Percentiles rank a stretch among this genome's conserved stretches.
These are phyloP conservation scores for Ploettnerulaceae sp. DNA, from an alignment of 2,329 filamentous ascomycete species.

Conservation along the genomic window DNA sequence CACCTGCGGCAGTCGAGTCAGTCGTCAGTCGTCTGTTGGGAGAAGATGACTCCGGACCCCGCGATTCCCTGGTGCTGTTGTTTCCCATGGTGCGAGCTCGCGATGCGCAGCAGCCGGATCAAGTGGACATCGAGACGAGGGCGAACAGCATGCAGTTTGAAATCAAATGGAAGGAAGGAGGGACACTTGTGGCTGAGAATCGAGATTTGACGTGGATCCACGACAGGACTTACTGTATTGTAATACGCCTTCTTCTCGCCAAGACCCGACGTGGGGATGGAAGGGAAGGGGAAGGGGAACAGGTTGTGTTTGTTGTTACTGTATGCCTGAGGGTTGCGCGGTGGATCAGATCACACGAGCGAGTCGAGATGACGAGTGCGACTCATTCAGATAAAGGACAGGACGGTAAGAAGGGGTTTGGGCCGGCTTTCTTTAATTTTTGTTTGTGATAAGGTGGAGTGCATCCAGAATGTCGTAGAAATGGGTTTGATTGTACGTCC, in stretches of 20 bases:
- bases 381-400: no score
- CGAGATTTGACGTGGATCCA: conserved; percentile 18
- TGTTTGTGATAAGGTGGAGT: no score
- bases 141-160: neutral
- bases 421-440: no score
- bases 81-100: conserved; percentile 32
- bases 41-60: conserved; percentile 27
- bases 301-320: no score
- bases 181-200: neutral
- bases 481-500: no score
- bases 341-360: no score
- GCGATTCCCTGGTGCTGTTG: conserved; percentile 29
- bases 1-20: conserved; percentile 21
- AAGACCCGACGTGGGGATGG: conserved; percentile 23
- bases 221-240: conserved; percentile 20
- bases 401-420: no score
- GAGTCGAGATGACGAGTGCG: no score
- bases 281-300: no score
- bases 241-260: conserved; percentile 21
- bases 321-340: no score
- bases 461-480: no score
- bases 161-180: conserved; percentile 5
- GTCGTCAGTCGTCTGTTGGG: conserved; percentile 17
- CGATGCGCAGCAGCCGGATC: conserved; percentile 26
- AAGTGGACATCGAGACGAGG: conserved; percentile 26